Evolutionary conservation across 345 rosid species (phyloP).

Genomic region (Cardamine chenopodiifolia): DNA sequence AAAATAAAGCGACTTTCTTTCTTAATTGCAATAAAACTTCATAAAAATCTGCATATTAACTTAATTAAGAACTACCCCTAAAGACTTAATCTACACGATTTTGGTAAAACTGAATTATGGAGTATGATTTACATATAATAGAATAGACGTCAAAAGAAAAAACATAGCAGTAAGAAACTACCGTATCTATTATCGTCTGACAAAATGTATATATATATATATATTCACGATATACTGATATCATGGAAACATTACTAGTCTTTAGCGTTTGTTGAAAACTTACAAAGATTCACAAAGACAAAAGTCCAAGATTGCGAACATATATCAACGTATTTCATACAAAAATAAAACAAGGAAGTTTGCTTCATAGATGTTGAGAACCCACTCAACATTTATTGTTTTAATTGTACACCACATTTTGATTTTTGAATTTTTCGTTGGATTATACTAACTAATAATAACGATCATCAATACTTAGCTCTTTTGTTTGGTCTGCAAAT

Average conservation of each 20-base stretch:
- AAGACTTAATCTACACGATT: neutral
- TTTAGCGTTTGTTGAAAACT: neutral
- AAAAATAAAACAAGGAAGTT: neutral
- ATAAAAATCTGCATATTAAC: neutral
- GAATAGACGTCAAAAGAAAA: neutral
- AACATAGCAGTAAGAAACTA: neutral
- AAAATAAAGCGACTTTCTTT: neutral
- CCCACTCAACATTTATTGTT: neutral
- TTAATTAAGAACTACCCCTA: neutral
- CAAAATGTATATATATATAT: neutral
- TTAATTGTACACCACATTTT: neutral
- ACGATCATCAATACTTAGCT: neutral
- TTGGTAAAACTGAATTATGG: neutral
- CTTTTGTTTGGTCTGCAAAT: neutral
- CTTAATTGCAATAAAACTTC: constrained; percentile 1
- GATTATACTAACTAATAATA: neutral
- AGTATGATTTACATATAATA: neutral
- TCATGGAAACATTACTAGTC: neutral
- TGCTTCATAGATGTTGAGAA: neutral
- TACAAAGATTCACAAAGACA: neutral
- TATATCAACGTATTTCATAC: neutral
- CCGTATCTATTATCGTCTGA: neutral
- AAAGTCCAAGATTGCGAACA: neutral
- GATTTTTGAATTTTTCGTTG: neutral
- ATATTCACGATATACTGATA: neutral